Evolutionary conservation across 768 basidiomycete genomes (phyloP).

Genomic region (Coprinopsis marcescibilis): DNA sequence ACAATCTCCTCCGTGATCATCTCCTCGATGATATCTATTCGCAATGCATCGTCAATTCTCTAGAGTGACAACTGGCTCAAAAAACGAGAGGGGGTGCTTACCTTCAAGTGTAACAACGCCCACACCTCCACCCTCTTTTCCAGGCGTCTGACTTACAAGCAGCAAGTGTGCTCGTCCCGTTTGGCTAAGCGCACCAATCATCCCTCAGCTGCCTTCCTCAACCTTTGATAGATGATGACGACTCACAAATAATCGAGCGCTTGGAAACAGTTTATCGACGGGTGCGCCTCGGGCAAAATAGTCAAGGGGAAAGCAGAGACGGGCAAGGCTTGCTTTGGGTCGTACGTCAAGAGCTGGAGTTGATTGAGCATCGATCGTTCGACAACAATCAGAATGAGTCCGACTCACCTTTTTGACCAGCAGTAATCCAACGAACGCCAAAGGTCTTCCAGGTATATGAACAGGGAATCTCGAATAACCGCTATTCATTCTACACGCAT

Average conservation of each 20-base stretch:
- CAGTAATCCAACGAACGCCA: conserved; percentile 75
- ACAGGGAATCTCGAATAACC: conserved; percentile 94
- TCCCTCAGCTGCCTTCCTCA: background rate
- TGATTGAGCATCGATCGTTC: background rate
- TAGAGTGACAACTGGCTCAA: background rate
- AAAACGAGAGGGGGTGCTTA: background rate
- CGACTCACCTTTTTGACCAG: conserved; percentile 70
- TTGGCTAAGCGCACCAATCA: conserved; percentile 45
- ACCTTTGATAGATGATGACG: background rate
- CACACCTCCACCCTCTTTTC: conserved; percentile 74
- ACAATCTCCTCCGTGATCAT: conserved; percentile 96
- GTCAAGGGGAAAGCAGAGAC: conserved; percentile 74
- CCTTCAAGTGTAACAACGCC: conserved; percentile 85
- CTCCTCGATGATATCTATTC: conserved; percentile 75
- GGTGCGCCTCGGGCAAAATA: conserved; percentile 84
- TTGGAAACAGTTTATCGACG: conserved; percentile 90
- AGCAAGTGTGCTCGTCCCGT: conserved; percentile 92
- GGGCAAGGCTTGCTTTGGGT: conserved; percentile 69
- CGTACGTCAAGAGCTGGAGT: conserved; percentile 78
- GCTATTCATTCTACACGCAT: conserved; percentile 46
- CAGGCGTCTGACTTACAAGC: conserved; percentile 80
- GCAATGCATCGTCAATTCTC: background rate
- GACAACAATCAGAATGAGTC: conserved; percentile 4
- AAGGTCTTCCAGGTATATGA: conserved; percentile 62
- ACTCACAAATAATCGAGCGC: conserved; percentile 84